Percentiles rank a stretch among this genome's conserved stretches.
phyloP scores from a whole-genome alignment of 2,329 filamentous ascomycete species.

The Aspergillus chevalieri region DNA sequence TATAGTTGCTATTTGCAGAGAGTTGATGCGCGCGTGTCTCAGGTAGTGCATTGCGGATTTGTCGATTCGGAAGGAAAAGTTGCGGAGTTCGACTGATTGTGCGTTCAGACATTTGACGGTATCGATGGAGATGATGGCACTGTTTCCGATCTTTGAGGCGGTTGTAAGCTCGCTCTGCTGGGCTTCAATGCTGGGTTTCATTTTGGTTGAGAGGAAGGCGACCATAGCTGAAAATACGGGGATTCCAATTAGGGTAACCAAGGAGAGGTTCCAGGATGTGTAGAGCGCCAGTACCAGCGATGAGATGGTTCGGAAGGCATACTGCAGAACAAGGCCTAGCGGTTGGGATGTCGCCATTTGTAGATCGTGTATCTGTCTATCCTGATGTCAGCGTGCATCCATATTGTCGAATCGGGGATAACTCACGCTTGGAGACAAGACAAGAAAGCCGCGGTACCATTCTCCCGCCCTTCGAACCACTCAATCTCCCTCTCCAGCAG shows the following conservation, averaged over 20 bases:
- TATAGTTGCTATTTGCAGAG: conserved; percentile 65
- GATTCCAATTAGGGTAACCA: conserved; percentile 68
- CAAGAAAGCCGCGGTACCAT: conserved; percentile 67
- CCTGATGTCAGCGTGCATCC: neutral
- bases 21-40: conserved; percentile 61
- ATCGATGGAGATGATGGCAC: conserved; percentile 68
- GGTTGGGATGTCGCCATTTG: conserved; percentile 75
- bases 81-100: conserved; percentile 60
- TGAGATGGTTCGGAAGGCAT: conserved; percentile 57
- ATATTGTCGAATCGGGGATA: neutral
- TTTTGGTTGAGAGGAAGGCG: conserved; percentile 52
- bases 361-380: conserved; percentile 73
- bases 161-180: conserved; percentile 63
- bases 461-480: conserved; percentile 72
- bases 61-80: conserved; percentile 56
- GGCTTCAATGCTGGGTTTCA: conserved; percentile 60
- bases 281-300: conserved; percentile 68
- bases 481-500: conserved; percentile 67
- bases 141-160: conserved; percentile 66
- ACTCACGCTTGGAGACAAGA: conserved; percentile 67
- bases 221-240: conserved; percentile 62
- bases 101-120: conserved; percentile 83
- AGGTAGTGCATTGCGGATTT: conserved; percentile 59
- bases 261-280: conserved; percentile 75
- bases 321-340: conserved; percentile 63